Base-by-base conservation (phyloP, 306 rosid genomes). In the Hylodesmum podocarpum region DNA sequence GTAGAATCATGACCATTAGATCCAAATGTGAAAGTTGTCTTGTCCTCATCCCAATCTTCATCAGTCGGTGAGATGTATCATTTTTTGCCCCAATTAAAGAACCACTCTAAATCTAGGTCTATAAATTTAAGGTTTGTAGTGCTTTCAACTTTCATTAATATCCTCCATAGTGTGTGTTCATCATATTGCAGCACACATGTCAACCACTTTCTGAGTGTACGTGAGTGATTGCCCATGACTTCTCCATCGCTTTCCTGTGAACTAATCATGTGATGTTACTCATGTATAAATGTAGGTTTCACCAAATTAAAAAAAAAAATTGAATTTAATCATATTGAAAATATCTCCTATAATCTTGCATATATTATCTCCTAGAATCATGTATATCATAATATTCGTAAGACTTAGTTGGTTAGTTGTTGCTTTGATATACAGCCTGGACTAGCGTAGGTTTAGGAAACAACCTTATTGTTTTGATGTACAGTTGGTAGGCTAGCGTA, bases 221-320 rank as follows among this genome's bases (percentile, higher is more conserved):
- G 51, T 12, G 5, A 66, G 47, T 66, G 67, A 39, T 16, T 66
- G 16, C 1, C 81, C 39, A 40, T 53, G 1, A 28, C 44, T 77
- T 53, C 66, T 27, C 75, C 75, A 53, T 77, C 81, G 8, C 74
- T 66, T 66, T 66, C 80, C 13, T 22, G 1, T 46, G 8, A 61
- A 21, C 22, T 15, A 64, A 33, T 36, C 72, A 34, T 29, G 18
- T 1, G 31, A 16, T 49, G 14, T 3, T 53, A n/a, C n/a, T n/a
- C n/a, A n/a, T n/a, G 67, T 51, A 57, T 57, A 28, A 57, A 39
- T 21, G 14, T 61, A 18, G 43, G 7, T 22, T 12, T 29, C 1
- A 8, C 22, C 10, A 22, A 61, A 31, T 62, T 37, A 0, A 9
- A 9, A n/a, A n/a, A n/a, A n/a, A n/a, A n/a, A n/a, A n/a, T n/a